Conservation (phyloP, 2,329 filamentous ascomycete species). For the Verticillium tricorpus region DNA sequence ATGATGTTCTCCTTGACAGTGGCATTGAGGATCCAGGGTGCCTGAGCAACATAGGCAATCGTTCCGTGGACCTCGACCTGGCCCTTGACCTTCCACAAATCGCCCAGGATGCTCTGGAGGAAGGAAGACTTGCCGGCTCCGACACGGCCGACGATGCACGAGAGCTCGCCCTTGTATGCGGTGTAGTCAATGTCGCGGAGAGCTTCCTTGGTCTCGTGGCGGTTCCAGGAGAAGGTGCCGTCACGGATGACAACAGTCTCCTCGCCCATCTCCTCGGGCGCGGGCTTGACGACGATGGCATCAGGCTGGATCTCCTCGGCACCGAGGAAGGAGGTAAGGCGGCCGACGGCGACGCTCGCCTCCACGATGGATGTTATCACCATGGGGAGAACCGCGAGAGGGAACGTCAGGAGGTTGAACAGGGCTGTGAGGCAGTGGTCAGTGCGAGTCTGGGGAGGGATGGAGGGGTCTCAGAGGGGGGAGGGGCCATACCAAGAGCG, state of each 20-base stretch:
- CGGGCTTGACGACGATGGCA: constrained; percentile 66
- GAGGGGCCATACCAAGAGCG: constrained; percentile 43
- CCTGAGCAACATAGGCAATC: constrained; percentile 88
- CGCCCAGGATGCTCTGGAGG: constrained; percentile 81
- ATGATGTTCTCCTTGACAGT: constrained; percentile 96
- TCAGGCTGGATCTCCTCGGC: constrained; percentile 88
- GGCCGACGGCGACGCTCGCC: constrained; percentile 84
- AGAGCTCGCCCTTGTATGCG: constrained; percentile 87
- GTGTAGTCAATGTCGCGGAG: constrained; percentile 83
- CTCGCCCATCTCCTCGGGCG: constrained; percentile 73
- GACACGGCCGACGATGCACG: constrained; percentile 91
- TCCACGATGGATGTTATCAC: constrained; percentile 96
- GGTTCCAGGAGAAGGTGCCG: constrained; percentile 92
- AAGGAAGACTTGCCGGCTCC: constrained; percentile 93
- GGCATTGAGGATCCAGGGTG: constrained; percentile 96
- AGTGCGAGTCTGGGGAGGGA: neutral
- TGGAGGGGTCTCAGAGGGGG: neutral
- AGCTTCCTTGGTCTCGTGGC: constrained; percentile 65
- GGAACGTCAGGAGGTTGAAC: constrained; percentile 95
- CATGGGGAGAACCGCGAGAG: constrained; percentile 91
- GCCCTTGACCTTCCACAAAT: constrained; percentile 85
- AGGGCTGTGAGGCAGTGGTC: constrained; percentile 52
- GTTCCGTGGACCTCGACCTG: constrained; percentile 77
- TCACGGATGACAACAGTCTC: constrained; percentile 81
- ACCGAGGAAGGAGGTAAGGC: constrained; percentile 77